Base-by-base conservation (phyloP, 2,329 filamentous ascomycete genomes). In the Ramularia endophylla region DNA sequence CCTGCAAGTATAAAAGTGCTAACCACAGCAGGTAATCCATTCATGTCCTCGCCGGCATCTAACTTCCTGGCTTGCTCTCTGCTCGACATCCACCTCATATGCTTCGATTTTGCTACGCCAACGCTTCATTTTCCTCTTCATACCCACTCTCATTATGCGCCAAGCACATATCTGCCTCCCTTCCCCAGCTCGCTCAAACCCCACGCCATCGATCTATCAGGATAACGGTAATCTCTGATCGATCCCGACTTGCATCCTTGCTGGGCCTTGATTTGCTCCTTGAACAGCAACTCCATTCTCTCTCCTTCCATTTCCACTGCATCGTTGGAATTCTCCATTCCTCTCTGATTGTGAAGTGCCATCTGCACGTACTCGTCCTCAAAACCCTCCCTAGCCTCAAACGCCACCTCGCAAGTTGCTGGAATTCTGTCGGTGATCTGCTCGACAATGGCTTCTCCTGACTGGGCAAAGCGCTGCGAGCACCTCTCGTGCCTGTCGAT, bases 351-450 rank as follows among this genome's bases (percentile, higher is more conserved):
- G 9, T 32, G 42, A 9, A 47, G 35, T 5, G 42, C 20, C 28
- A 38, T 40, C 33, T 47, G 29, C 19, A 47, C 44, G 29, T 42
- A 44, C 8, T 43, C 39, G 18, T 38, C 32, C 40, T 52, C 49
- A 12, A 40, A 41, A 3, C 40, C 40, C 15, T 27, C 35, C 20
- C 38, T 28, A 5, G 41, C 32, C 4, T 43, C 49, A 27, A 45
- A 47, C 9, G 41, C 22, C 13, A 52, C 11, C 35, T 44, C 28
- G 33, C 46, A 49, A 7, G 38, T 20, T 6, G 33, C 38, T 9
- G 49, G 49, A n/a, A 52, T 35, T 15, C 49, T 46, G 32, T 52
- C 52, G 64, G 48, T 41, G 29, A 50, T 42, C 11, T 51, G 41
- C 12, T 28, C 29, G 5, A 53, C 41, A 13, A 53, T 38, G 13